Base-by-base conservation (phyloP, 176 grass and related monocot genomes). In the Pontederia crassipes region DNA sequence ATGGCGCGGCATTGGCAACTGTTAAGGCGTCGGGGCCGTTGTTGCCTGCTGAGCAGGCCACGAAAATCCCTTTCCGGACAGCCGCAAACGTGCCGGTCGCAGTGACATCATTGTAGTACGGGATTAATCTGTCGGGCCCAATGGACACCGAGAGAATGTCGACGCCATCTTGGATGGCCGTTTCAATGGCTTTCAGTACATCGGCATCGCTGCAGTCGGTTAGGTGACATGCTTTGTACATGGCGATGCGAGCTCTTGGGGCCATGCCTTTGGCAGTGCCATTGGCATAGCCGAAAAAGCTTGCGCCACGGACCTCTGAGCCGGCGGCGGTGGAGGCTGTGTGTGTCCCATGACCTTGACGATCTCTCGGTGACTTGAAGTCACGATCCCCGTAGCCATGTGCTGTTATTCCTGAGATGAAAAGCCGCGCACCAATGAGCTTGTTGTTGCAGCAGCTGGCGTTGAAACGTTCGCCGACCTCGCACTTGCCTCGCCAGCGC, bases 311-410 rank as follows among this genome's bases (percentile, higher is more conserved):
- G 29, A 88, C 87, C 46, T 81, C 70, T 63, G 87, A 75, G 32
- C 93, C 93, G 0, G 79, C 81, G 24, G 74, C 84, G 1, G 82
- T 98, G 58, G 84, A 85, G 0, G 93, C 81, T 7, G 84, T 85
- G 84, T 98, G 93, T 28, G 93, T 92, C 64, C 84, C 87, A 62
- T 98, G 93, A 17, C 93, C 87, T 68, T 92, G 84, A 67, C 83
- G 84, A 64, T 98, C 93, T 40, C 93, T 82, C 69, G 84, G 79
- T 13, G 87, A 98, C 67, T 80, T 88, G 79, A 85, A 57, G 12
- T 52, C 80, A 55, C 77, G 86, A 77, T 79, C 82, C 55, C 82
- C 87, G 51, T 83, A 74, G 47, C 75, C 74, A 0, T 81, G 85
- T 12, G n/a, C n/a, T 81, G 81, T 79, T 74, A 92, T 85, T 52